These are phyloP conservation scores for Sclerospora graminicola DNA, from an alignment of 352 stramenopile genomes.

Conservation along the genomic window DNA sequence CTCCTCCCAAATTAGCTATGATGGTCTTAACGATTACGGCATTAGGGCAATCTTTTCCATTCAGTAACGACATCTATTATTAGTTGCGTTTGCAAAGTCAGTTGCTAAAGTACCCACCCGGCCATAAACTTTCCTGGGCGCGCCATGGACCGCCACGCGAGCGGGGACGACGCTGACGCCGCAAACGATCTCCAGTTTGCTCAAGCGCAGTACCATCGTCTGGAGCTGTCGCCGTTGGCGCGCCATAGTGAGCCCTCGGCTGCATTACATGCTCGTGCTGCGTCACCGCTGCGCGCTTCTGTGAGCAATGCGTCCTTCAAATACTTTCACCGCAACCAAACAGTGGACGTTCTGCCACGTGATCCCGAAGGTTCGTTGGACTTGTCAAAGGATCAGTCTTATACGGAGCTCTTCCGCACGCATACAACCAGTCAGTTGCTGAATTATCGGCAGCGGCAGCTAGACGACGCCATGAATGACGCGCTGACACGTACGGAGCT, in stretches of 20 bases:
- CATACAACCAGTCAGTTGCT: slow-evolving; percentile 56
- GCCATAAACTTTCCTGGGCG: no score
- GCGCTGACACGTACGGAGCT: slow-evolving; percentile 10
- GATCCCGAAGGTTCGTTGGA: slow-evolving; percentile 7
- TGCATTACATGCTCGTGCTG: neutral
- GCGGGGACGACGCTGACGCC: neutral
- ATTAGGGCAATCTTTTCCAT: no score
- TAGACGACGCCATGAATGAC: slow-evolving; percentile 36
- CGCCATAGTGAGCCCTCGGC: slow-evolving; percentile 4
- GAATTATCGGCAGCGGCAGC: slow-evolving; percentile 41
- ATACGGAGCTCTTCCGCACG: slow-evolving; percentile 62
- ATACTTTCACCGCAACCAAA: slow-evolving; percentile 68
- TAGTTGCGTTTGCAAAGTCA: no score
- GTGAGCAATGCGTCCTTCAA: slow-evolving; percentile 4
- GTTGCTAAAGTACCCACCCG: no score
- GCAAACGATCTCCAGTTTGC: slow-evolving; percentile 6
- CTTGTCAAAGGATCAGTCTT: slow-evolving; percentile 32
- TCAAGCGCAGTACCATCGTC: slow-evolving; percentile 18
- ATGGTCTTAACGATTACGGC: no score
- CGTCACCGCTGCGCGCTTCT: slow-evolving; percentile 5
- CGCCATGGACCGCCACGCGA: no score
- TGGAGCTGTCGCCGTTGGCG: slow-evolving; percentile 13
- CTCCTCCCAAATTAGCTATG: no score
- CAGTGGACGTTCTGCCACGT: slow-evolving; percentile 53
- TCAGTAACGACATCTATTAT: no score